These are phyloP conservation scores for Trichoderma parareesei DNA, from an alignment of 495 filamentous ascomycete genomes.

Conservation along the genomic window DNA sequence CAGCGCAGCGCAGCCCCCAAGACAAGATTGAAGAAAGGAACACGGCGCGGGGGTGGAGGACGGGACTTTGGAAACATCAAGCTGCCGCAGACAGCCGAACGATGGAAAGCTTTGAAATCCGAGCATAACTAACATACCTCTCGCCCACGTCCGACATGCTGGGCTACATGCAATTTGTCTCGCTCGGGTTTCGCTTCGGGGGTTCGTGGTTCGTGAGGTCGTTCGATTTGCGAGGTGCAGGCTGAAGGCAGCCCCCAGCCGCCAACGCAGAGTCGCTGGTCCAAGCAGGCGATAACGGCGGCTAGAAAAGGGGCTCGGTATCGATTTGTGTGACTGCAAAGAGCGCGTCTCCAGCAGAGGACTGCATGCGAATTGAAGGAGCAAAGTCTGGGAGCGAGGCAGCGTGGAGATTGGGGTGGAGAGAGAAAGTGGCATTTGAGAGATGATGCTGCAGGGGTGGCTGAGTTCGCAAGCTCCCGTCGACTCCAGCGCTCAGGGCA, in stretches of 20 bases:
- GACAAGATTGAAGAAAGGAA: not conserved
- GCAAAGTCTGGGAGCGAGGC: not conserved
- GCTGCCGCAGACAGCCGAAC: not conserved
- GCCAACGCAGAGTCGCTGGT: not conserved
- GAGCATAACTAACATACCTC: slow-evolving; percentile 4
- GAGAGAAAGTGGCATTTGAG: not conserved
- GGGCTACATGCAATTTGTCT: not conserved
- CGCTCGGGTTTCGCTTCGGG: not conserved
- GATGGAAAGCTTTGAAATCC: not conserved
- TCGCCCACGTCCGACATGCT: slow-evolving; percentile 14
- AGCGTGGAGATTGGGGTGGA: slow-evolving; percentile 9
- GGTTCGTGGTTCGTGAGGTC: not conserved
- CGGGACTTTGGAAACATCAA: not conserved
- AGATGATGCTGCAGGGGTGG: not conserved
- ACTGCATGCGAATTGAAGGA: slow-evolving; percentile 7
- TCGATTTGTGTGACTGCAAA: not conserved
- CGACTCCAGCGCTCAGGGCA: no score
- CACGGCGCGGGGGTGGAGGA: not conserved
- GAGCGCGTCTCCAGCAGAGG: not conserved
- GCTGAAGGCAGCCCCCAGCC: slow-evolving; percentile 2
- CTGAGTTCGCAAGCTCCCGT: not conserved
- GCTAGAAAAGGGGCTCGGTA: not conserved
- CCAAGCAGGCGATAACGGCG: not conserved
- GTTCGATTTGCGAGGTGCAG: not conserved
- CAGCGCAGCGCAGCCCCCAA: not conserved